Conservation (phyloP, 768 basidiomycete species). For the Phaeotremella fagi region DNA sequence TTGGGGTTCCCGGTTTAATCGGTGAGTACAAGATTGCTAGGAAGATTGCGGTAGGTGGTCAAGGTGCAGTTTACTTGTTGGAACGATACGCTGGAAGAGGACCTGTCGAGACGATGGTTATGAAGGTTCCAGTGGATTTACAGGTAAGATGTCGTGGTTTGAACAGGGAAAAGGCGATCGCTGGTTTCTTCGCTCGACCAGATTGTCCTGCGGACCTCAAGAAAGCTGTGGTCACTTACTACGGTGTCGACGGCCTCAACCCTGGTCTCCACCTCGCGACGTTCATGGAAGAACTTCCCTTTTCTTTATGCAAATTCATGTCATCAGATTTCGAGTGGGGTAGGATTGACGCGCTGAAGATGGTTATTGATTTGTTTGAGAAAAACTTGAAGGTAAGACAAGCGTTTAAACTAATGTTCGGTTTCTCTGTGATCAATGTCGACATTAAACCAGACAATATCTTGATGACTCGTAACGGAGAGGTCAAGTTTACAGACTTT, state of each 20-base stretch:
- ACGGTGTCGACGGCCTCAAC: background rate
- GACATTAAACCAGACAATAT: conserved; percentile 98
- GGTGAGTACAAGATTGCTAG: no score
- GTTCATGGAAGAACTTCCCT: background rate
- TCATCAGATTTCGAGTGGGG: no score
- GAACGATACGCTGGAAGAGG: background rate
- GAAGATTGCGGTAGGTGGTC: no score
- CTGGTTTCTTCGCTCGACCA: background rate
- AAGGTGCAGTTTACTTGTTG: background rate
- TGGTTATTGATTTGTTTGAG: background rate
- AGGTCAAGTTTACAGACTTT: conserved; percentile 96
- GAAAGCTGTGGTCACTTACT: background rate
- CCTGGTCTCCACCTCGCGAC: background rate
- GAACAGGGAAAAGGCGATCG: background rate
- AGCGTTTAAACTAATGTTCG: background rate
- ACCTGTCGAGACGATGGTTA: background rate
- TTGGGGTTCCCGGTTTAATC: no score
- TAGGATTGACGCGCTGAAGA: background rate
- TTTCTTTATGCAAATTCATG: background rate
- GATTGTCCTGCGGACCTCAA: background rate
- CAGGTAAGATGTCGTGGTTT: background rate
- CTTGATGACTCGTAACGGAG: conserved; percentile 83
- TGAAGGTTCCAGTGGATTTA: background rate
- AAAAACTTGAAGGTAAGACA: background rate
- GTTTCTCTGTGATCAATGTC: background rate